Conservation (phyloP, 768 basidiomycete genomes). For the Sarcomyxa edulis region DNA sequence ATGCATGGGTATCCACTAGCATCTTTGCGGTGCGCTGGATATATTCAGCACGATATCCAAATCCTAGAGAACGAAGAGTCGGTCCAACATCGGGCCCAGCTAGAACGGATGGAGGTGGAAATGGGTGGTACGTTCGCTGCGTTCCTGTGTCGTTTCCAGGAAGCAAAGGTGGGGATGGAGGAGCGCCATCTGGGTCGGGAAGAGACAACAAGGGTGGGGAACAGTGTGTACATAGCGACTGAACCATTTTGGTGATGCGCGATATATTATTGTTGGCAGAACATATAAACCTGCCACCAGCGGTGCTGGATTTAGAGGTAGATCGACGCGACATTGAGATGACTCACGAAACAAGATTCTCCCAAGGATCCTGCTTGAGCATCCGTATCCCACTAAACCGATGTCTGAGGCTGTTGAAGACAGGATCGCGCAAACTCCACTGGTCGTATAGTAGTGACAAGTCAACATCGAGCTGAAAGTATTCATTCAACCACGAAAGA, state of each 20-base stretch:
- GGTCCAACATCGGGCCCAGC: constrained; percentile 50
- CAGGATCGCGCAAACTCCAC: constrained; percentile 71
- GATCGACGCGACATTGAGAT: constrained; percentile 1
- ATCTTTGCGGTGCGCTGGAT: constrained; percentile 81
- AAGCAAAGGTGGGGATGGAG: constrained; percentile 22
- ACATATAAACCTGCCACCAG: constrained; percentile 77
- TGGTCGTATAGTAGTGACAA: constrained; percentile 64
- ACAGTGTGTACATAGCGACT: constrained; percentile 72
- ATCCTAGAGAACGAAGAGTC: constrained; percentile 76
- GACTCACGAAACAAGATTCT: constrained; percentile 88
- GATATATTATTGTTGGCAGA: constrained; percentile 96
- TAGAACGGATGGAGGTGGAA: constrained; percentile 74
- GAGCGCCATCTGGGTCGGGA: too few relatives aligned
- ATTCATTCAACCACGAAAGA: constrained; percentile 70
- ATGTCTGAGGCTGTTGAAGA: constrained; percentile 60
- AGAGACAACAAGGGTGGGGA: constrained; percentile 62
- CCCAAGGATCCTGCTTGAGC: constrained; percentile 92
- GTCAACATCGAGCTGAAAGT: constrained; percentile 84
- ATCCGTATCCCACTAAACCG: constrained; percentile 82
- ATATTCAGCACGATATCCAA: constrained; percentile 93
- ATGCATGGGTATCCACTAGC: constrained; percentile 54
- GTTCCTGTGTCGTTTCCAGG: constrained; percentile 5
- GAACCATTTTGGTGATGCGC: constrained; percentile 92
- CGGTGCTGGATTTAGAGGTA: not conserved
- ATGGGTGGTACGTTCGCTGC: constrained; percentile 60